Conservation (phyloP, 495 filamentous ascomycete species). For the Aspergillus diversus region DNA sequence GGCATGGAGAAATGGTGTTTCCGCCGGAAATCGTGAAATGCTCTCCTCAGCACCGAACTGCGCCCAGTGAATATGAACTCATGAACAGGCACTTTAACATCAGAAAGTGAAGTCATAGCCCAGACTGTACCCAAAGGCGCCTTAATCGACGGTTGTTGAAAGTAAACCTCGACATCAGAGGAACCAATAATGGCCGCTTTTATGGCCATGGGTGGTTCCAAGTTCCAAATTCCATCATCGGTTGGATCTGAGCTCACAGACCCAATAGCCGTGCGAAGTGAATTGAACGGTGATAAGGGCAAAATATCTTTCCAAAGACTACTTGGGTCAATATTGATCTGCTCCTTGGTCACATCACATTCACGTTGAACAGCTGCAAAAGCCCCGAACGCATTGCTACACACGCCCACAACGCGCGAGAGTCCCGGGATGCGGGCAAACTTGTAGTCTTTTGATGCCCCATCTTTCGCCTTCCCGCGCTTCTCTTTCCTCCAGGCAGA, state of each 20-base stretch:
- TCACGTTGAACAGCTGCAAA: conserved; percentile 89
- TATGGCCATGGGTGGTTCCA: conserved; percentile 34
- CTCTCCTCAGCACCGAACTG: conserved; percentile 67
- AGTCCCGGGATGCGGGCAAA: conserved; percentile 87
- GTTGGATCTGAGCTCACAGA: conserved; percentile 18
- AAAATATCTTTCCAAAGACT: conserved; percentile 75
- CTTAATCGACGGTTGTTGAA: conserved; percentile 35
- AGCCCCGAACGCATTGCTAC: conserved; percentile 84
- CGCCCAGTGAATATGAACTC: conserved; percentile 75
- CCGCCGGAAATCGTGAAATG: conserved; percentile 56
- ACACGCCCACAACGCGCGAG: conserved; percentile 78
- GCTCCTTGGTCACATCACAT: conserved; percentile 76
- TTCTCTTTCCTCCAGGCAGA: conserved; percentile 89
- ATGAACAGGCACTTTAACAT: conserved; percentile 77
- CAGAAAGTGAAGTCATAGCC: conserved; percentile 61
- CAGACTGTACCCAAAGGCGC: conserved; percentile 43
- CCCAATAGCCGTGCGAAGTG: conserved; percentile 23
- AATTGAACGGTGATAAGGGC: conserved; percentile 65
- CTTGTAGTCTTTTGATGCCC: conserved; percentile 78
- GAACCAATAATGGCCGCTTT: conserved; percentile 54
- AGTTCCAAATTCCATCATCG: conserved; percentile 8
- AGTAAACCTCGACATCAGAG: conserved; percentile 59
- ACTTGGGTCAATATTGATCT: conserved; percentile 65
- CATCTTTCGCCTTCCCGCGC: conserved; percentile 76
- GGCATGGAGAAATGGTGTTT: conserved; percentile 48